Evolutionary conservation across 2,329 filamentous ascomycete genomes (phyloP).

Genomic region (Fusarium sp.): DNA sequence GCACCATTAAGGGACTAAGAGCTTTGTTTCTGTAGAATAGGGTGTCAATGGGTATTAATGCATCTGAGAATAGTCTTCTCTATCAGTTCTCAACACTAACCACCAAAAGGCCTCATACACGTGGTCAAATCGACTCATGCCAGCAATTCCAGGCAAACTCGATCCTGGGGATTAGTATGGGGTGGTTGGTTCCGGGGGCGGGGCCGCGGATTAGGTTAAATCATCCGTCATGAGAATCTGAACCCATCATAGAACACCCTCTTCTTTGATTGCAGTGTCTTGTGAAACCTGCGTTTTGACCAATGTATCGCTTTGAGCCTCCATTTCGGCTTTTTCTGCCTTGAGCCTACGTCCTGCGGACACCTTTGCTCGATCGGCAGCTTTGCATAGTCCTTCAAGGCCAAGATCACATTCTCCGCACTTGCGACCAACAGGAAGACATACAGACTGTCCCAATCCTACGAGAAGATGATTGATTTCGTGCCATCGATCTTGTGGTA

Average conservation of each 20-base stretch:
- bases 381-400: slow-evolving; percentile 79
- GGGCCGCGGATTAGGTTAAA: slow-evolving; percentile 33
- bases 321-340: slow-evolving; percentile 46
- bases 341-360: slow-evolving; percentile 64
- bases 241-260: slow-evolving; percentile 42
- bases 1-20: slow-evolving; percentile 8
- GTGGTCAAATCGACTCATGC: slow-evolving; percentile 39
- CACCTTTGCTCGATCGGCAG: slow-evolving; percentile 75
- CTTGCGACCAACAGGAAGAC: slow-evolving; percentile 79
- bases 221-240: slow-evolving; percentile 17
- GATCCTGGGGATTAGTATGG: slow-evolving; percentile 38
- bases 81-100: slow-evolving; percentile 10
- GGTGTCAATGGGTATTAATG: slow-evolving; percentile 41
- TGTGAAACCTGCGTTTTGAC: slow-evolving; percentile 44
- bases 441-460: slow-evolving; percentile 88
- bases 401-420: slow-evolving; percentile 91
- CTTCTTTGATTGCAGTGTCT: slow-evolving; percentile 46
- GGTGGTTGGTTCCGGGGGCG: slow-evolving; percentile 40
- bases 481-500: slow-evolving; percentile 87
- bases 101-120: slow-evolving; percentile 30
- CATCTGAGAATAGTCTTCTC: slow-evolving; percentile 12
- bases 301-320: slow-evolving; percentile 38
- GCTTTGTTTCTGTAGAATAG: slow-evolving; percentile 9
- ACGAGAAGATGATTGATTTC: slow-evolving; percentile 93
- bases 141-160: slow-evolving; percentile 15